phyloP scores from a whole-genome alignment of 306 rosid genomes.

The Dicorynia guianensis region DNA sequence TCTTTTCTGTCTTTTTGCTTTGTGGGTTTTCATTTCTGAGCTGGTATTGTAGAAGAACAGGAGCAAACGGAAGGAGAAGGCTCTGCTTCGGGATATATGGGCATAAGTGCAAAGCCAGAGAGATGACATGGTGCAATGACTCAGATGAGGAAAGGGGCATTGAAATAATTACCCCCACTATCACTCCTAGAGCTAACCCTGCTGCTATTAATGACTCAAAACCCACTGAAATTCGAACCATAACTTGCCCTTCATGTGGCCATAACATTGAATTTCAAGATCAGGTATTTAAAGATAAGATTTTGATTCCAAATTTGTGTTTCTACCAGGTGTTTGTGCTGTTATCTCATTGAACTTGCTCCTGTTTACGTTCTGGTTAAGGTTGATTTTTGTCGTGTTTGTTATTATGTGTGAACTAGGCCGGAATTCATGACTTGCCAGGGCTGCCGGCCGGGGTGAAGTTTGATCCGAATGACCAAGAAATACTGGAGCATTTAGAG shows the following conservation, averaged over 20 bases:
- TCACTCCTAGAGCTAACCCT: conserved; percentile 13
- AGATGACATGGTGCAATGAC: conserved; percentile 81
- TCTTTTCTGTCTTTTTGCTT: background rate
- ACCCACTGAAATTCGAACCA: conserved; percentile 41
- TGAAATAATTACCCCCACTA: conserved; percentile 38
- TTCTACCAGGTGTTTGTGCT: background rate
- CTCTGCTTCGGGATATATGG: conserved; percentile 48
- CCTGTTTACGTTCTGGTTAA: background rate
- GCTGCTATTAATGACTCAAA: conserved; percentile 8
- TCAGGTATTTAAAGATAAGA: conserved; percentile 51
- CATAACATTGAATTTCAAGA: conserved; percentile 66
- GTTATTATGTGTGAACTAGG: conserved; percentile 33
- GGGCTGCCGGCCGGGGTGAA: conserved; percentile 91
- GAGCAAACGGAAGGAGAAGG: conserved; percentile 40
- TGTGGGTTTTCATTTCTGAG: conserved; percentile 13
- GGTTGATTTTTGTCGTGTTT: background rate
- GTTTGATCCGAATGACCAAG: conserved; percentile 90
- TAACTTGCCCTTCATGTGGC: conserved; percentile 81
- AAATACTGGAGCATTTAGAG: conserved; percentile 86
- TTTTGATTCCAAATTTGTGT: background rate
- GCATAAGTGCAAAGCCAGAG: conserved; percentile 39
- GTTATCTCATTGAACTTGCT: background rate
- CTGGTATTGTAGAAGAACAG: conserved; percentile 40
- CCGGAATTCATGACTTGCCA: conserved; percentile 72
- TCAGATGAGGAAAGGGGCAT: conserved; percentile 55